phyloP scores from a whole-genome alignment of 495 filamentous ascomycete species.

The Neurospora pannonica region DNA sequence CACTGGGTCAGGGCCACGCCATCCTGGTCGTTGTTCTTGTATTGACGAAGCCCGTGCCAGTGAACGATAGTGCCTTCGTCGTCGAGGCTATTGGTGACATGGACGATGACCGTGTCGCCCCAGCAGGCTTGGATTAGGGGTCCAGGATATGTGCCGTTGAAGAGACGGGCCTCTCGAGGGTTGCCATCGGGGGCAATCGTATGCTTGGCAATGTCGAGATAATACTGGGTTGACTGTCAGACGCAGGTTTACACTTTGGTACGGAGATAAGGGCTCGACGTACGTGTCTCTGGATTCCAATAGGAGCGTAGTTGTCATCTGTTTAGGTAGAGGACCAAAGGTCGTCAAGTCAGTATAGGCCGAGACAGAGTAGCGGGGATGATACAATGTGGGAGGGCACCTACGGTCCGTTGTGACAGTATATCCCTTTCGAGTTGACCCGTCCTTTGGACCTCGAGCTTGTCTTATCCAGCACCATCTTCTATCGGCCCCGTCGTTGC shows the following conservation, averaged over 20 bases:
- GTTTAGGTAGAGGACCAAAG: neutral
- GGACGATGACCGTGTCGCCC: conserved; percentile 46
- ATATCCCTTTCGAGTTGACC: neutral
- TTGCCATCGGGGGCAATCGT: conserved; percentile 30
- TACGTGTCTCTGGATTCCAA: conserved; percentile 1
- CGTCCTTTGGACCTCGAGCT: neutral
- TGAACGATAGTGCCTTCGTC: conserved; percentile 30
- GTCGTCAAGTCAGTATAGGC: neutral
- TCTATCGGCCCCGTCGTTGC: neutral
- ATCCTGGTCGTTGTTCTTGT: conserved; percentile 18
- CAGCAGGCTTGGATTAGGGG: conserved; percentile 50
- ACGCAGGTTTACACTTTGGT: neutral
- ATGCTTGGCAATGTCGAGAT: conserved; percentile 17
- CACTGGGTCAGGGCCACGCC: conserved; percentile 41
- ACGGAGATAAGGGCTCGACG: neutral
- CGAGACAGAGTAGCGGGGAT: neutral
- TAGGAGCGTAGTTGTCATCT: neutral
- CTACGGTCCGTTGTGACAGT: conserved; percentile 2
- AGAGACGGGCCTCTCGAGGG: conserved; percentile 11
- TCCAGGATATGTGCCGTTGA: conserved; percentile 30
- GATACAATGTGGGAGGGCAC: neutral
- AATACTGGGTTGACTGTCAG: conserved; percentile 16
- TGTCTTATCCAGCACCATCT: conserved; percentile 6
- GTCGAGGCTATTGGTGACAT: conserved; percentile 38
- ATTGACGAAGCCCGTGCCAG: conserved; percentile 42